phyloP scores from a whole-genome alignment of 805 yeast species.

The Wickerhamomyces rabaulensis region DNA sequence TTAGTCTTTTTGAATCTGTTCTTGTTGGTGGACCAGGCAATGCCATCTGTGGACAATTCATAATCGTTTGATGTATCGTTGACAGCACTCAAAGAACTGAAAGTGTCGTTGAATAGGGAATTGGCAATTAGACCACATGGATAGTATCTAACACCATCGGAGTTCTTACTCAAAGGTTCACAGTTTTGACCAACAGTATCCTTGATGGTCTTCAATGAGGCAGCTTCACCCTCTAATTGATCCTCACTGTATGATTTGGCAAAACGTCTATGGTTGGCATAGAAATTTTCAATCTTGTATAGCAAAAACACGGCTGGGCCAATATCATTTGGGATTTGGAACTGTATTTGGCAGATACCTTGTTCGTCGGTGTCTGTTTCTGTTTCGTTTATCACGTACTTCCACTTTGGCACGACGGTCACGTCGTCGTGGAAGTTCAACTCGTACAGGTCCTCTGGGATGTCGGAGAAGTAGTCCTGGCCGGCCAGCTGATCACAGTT shows the following conservation, averaged over 20 bases:
- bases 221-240: constrained; percentile 76
- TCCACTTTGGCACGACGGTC: constrained; percentile 62
- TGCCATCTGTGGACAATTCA: constrained; percentile 45
- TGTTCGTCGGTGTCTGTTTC: constrained; percentile 42
- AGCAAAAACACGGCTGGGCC: constrained; percentile 71
- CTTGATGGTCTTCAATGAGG: constrained; percentile 46
- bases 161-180: constrained; percentile 54
- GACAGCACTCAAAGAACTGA: constrained; percentile 35
- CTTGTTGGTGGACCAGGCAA: constrained; percentile 70
- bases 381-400: constrained; percentile 36
- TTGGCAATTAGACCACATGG: constrained; percentile 87
- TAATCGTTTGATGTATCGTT: constrained; percentile 35
- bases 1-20: constrained; percentile 58
- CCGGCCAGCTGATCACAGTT: constrained; percentile 57
- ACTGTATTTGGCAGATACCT: constrained; percentile 65
- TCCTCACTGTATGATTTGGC: constrained; percentile 83
- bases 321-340: constrained; percentile 66
- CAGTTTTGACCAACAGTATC: constrained; percentile 49
- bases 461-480: constrained; percentile 34
- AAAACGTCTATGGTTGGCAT: constrained; percentile 91
- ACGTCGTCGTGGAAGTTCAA: constrained; percentile 50
- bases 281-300: constrained; percentile 83
- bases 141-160: constrained; percentile 56
- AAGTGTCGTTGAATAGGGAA: constrained; percentile 74
- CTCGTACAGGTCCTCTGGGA: constrained; percentile 53